Evolutionary conservation across 2,329 filamentous ascomycete species (phyloP), one percentile per base, ranked within the genome.

Genomic region (Hymenoscyphus linearis): DNA sequence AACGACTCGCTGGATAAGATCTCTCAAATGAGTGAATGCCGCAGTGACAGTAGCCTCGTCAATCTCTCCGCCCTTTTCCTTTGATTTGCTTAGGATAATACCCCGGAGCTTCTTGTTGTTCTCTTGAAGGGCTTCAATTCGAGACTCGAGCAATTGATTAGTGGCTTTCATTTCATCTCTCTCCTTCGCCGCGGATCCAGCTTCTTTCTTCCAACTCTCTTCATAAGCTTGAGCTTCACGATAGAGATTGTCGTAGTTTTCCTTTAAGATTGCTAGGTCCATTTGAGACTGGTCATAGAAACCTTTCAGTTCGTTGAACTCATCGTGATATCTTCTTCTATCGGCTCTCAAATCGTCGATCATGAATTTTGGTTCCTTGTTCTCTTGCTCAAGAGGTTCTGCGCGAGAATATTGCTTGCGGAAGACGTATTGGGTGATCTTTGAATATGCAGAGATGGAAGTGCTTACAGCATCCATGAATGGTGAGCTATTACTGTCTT

Each of bases 1-100:
- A 10, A 60, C 57, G 13, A 60, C 57, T 6, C 40, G 52, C 26
- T 64, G 62, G 18, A 64, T 62, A 12, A 61, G 37, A 3, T 59
- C 58, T 37, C 63, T 31, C 9, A 64, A 25, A 18, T 36, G 40
- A 12, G n/a, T 34, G 14, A 60, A 64, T 13, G 14, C 16, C 14
- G 25, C 25, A 26, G 18, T 58, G 40, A 58, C 9, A 18, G 37
- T 35, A 1, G 2, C 27, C 13, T 47, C 56, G 14, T 52, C 25
- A 4, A 35, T 58, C 13, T n/a, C 26, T 22, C 35, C 37, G 27
- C 25, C 26, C 2, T 36, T 34, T 4, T 14, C 56, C 7, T 6
- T 25, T 22, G 40, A 22, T 44, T 22, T 44, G 7, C 12, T 36
- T 2, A 31, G 12, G 27, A 55, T 35, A 7, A 55, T 55, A 5